Conservation (phyloP, 164 flowering plant genomes). For the Warburgia ugandensis region DNA sequence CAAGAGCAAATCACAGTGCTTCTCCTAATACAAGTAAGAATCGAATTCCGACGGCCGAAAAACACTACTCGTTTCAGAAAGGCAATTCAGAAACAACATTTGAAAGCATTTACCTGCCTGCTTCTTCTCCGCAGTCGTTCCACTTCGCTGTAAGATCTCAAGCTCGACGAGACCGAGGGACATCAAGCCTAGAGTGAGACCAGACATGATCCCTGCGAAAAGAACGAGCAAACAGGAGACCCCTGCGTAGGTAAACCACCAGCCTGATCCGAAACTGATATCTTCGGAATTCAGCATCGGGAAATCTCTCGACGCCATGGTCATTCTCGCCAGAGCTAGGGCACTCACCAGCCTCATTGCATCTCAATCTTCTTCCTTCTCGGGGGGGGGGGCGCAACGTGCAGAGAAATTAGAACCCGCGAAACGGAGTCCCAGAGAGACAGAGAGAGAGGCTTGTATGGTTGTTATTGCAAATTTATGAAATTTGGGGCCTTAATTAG, state of each 20-base stretch:
- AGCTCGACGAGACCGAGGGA: constrained; percentile 45
- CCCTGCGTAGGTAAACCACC: constrained; percentile 33
- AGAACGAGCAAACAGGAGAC: constrained; percentile 31
- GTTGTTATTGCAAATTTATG: too few species aligned
- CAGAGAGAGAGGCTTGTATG: too few species aligned
- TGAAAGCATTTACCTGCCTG: constrained; percentile 30
- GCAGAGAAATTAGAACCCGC: too few species aligned
- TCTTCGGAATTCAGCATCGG: constrained; percentile 7
- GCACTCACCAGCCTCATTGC: constrained; percentile 41
- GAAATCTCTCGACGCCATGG: constrained; percentile 2
- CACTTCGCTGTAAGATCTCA: constrained; percentile 40
- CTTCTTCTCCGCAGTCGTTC: constrained; percentile 35
- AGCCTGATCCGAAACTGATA: constrained; percentile 21
- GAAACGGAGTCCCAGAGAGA: too few species aligned
- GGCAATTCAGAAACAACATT: background rate
- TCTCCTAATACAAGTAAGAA: too few species aligned
- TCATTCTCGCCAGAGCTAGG: constrained; percentile 14
- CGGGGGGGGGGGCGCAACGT: too few species aligned
- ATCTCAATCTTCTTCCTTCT: too few species aligned
- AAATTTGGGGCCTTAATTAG: too few species aligned
- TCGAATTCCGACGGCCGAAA: too few species aligned
- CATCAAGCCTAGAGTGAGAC: constrained; percentile 41
- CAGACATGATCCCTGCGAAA: constrained; percentile 49
- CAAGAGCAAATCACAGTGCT: too few species aligned
- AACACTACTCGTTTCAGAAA: too few species aligned